A percentile compares a stretch with the other conserved stretches of the same genome.
phyloP scores from a whole-genome alignment of 306 rosid species.

The Dalbergia oliveri region DNA sequence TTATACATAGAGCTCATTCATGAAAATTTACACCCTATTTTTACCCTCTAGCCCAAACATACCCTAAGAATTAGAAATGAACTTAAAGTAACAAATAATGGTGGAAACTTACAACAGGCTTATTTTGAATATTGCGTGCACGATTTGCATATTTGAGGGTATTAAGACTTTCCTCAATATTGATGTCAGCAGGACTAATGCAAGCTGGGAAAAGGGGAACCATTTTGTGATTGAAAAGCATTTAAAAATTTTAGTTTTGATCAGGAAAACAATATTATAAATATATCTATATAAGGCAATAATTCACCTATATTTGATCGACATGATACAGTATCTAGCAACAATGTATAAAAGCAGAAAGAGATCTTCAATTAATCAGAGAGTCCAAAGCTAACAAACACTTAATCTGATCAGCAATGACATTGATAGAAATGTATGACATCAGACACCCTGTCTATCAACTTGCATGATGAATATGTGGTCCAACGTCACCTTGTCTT shows the following conservation, averaged over 20 bases:
- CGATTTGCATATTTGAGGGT: conserved; percentile 93
- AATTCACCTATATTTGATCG: conserved; percentile 6
- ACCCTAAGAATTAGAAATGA: conserved; percentile 29
- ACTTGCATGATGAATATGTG: conserved; percentile 14
- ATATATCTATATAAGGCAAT: conserved; percentile 5
- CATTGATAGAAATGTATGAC: conserved; percentile 24
- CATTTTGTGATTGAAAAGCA: conserved; percentile 48
- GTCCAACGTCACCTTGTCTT: conserved; percentile 20
- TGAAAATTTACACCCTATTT: no score
- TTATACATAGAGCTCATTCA: no score
- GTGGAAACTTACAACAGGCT: conserved; percentile 76
- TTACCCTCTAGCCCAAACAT: no score
- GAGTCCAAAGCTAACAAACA: conserved; percentile 22
- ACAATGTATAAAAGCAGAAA: conserved; percentile 27
- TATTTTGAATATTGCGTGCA: conserved; percentile 92
- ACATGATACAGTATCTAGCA: conserved; percentile 23
- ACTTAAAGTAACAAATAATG: conserved; percentile 25
- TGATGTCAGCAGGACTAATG: conserved; percentile 86
- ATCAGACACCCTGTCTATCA: conserved; percentile 29
- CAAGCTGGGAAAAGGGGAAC: conserved; percentile 66
- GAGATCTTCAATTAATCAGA: background rate
- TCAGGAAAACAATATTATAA: conserved; percentile 23
- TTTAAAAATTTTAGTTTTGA: conserved; percentile 33
- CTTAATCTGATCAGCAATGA: conserved; percentile 29
- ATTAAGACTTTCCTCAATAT: conserved; percentile 82